Base-by-base conservation (phyloP, 139 green algal species). In the Trebouxia sp. region DNA sequence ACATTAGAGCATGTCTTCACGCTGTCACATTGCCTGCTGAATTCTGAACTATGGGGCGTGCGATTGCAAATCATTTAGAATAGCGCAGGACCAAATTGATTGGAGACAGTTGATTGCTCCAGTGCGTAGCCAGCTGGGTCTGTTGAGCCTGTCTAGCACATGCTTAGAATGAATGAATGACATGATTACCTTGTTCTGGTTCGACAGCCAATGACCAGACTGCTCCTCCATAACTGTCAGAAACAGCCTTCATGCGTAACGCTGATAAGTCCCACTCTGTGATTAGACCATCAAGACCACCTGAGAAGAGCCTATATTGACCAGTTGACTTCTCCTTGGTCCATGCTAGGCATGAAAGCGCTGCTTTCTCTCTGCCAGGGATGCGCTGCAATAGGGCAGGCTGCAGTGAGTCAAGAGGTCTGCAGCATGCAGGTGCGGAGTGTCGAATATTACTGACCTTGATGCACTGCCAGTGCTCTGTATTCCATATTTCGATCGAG, bases 401-500 rank as follows among this genome's bases (percentile, higher is more conserved):
- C 20, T 58, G 50, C 50, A 58, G 26, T 56, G 50, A 58, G 4
- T 58, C 3, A 58, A 2, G 3, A 5, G 26, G n/a, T n/a, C n/a
- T n/a, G n/a, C n/a, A n/a, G n/a, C n/a, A n/a, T n/a, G n/a, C n/a
- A n/a, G 50, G 20, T 28, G 50, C 50, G 20, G 26, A 58, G 50
- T 58, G 20, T 28, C 22, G 50, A 17, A 58, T 22, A 28, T 24
- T 9, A 17, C 82, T 72, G 65, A 94, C 90, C 83, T 91, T 85
- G 9, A 92, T 78, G 56, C 86, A 88, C 17, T 86, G 79, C 65
- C 88, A 87, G 37, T 83, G 78, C 4, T 50, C 51, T 12, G 89
- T 88, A 66, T 96, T 90, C 84, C 92, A 98, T 3, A 98, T 72
- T 87, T 98, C 95, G 15, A 98, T 76, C 47, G 88, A 88, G 12